phyloP scores from a whole-genome alignment of 208 protist genomes.

The Tritrichomonas foetus region DNA sequence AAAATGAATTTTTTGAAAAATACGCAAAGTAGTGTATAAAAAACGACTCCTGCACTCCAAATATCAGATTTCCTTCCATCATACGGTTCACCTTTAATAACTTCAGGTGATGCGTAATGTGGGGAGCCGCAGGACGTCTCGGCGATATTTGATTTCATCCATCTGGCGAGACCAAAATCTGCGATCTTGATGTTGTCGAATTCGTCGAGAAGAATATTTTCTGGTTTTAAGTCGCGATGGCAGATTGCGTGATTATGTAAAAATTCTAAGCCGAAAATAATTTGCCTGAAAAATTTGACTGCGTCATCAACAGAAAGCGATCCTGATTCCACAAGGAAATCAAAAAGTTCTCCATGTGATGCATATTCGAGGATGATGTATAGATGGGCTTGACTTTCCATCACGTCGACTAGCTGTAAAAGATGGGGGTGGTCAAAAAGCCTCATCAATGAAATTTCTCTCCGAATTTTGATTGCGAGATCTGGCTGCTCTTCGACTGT shows the following conservation, averaged over 20 bases:
- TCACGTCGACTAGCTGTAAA: conserved; percentile 64
- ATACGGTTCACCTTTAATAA: neutral
- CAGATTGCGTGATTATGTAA: conserved; percentile 68
- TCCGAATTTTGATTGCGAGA: neutral
- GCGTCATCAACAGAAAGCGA: conserved; percentile 67
- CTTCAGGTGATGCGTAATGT: conserved; percentile 39
- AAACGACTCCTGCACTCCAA: conserved; percentile 30
- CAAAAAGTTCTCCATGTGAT: conserved; percentile 93
- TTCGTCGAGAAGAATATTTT: conserved; percentile 21
- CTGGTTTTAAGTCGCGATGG: conserved; percentile 10
- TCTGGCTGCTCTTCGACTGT: neutral
- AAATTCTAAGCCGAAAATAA: conserved; percentile 89
- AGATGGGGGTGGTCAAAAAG: neutral
- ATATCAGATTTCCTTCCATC: neutral
- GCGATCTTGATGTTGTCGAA: neutral
- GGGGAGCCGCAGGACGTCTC: conserved; percentile 16
- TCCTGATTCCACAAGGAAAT: conserved; percentile 94
- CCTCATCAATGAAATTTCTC: conserved; percentile 12
- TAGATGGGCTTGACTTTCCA: conserved; percentile 89
- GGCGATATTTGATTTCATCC: neutral
- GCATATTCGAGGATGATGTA: conserved; percentile 99
- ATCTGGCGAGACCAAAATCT: conserved; percentile 15
- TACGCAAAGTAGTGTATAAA: conserved; percentile 2
- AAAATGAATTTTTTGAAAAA: too few species aligned
- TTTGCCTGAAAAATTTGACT: conserved; percentile 89